Evolutionary conservation across 176 grass and related monocot species (phyloP), one percentile per base, ranked within the genome.

Genomic region (Triticum timopheevii): DNA sequence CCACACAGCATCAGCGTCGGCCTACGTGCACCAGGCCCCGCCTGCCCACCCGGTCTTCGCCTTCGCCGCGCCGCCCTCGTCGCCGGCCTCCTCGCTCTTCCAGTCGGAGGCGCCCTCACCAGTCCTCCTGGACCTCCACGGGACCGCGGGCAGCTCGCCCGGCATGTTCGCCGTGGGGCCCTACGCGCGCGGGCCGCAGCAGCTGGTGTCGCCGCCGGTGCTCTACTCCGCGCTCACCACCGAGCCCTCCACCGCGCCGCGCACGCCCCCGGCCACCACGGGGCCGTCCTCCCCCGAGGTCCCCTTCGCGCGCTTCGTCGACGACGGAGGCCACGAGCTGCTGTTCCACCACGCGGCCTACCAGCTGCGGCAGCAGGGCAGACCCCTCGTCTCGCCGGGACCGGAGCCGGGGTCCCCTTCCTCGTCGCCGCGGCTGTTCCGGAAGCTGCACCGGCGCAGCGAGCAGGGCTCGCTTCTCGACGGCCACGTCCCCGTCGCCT

Each of bases 221-320:
- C 93, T 93, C 82, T 76, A 76, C 73, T 96, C 89, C 24, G 83
- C 94, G 16, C 87, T 89, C n/a, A 83, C 88, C 39, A 96, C 94
- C 1, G 94, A 92, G 56, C 94, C 94, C 5, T 96, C 94, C 74
- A 96, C 94, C 49, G 91, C 94, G 34, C 91, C 94, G n/a, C 67
- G 91, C 22, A 96, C 94, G 22, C 94, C 94, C 0, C 91, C 89
- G 33, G 25, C 61, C 73, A 8, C 38, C 39, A 95, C 93, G 61
- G 92, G 63, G 56, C 90, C 94, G 20, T 87, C 91, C 23, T 96
- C 91, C 35, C 94, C 94, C n/a, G 94, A 96, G 80, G 94, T 96
- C 10, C 94, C 94, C n/a, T 96, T 92, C 86, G 94, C 94, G 0
- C 66, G 86, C 47, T 89, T 40, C 72, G 69, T 40, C 72, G 50